A percentile compares a stretch with the other conserved stretches of the same genome.
These are phyloP conservation scores for Penicillium sp. DNA, from an alignment of 2,329 filamentous ascomycete genomes.

Conservation along the genomic window DNA sequence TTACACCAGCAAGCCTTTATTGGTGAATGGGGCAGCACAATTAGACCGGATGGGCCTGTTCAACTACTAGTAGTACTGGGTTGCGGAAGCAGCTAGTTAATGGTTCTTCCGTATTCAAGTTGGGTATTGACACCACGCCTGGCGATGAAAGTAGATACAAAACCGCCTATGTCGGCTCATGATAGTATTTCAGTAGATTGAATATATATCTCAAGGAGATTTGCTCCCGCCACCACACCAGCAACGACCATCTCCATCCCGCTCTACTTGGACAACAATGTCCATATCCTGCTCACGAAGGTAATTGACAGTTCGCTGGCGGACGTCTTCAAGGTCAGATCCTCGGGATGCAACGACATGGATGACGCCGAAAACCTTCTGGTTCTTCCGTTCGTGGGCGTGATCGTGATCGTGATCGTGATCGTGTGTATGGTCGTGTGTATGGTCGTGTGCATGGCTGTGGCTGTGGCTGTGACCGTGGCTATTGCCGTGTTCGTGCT, in stretches of 20 bases:
- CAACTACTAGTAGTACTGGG: too few species aligned
- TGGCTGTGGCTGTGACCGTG: slow-evolving; percentile 34
- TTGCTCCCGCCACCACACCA: slow-evolving; percentile 62
- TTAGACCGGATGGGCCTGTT: too few species aligned
- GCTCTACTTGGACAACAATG: slow-evolving; percentile 84
- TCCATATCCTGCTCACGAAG: slow-evolving; percentile 74
- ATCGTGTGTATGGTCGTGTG: slow-evolving; percentile 33
- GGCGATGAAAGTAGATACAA: too few species aligned
- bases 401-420: slow-evolving; percentile 37
- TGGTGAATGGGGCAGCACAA: too few species aligned
- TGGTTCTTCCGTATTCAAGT: too few species aligned
- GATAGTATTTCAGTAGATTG: background rate
- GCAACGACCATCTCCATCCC: slow-evolving; percentile 72
- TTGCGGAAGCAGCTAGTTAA: too few species aligned
- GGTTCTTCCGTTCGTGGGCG: slow-evolving; percentile 31
- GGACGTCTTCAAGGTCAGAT: slow-evolving; percentile 79
- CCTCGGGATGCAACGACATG: slow-evolving; percentile 77
- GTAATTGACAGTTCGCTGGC: slow-evolving; percentile 74
- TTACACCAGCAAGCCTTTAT: too few species aligned
- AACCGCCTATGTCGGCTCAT: too few species aligned
- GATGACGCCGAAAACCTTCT: slow-evolving; percentile 74
- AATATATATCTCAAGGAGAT: background rate
- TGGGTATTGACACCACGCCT: too few species aligned
- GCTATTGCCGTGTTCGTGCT: slow-evolving; percentile 35
- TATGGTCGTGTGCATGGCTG: slow-evolving; percentile 34